These are phyloP conservation scores for Dinochytrium kinnereticum DNA, from an alignment of 371 early-diverging fungal species.

Conservation along the genomic window DNA sequence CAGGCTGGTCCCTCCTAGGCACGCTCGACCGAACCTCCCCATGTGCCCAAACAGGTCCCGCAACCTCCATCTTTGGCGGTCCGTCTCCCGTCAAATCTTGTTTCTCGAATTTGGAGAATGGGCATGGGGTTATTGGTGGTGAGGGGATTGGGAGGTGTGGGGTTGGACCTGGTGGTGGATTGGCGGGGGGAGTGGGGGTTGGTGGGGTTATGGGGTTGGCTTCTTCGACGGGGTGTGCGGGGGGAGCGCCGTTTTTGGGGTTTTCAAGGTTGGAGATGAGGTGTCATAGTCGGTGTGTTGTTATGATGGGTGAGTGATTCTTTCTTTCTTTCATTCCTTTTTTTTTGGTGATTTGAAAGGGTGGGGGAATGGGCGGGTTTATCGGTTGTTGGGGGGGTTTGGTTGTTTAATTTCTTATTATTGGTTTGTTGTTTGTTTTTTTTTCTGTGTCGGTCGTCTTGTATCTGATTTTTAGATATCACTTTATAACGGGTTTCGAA, in stretches of 20 bases:
- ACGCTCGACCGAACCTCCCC: not conserved
- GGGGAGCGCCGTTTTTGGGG: not conserved
- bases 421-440: too few relatives aligned
- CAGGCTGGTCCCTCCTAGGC: not conserved
- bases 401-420: too few relatives aligned
- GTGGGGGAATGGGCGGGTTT: too few relatives aligned
- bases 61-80: not conserved
- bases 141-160: not conserved
- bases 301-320: slow-evolving; percentile 3
- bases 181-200: not conserved
- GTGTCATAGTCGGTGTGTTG: not conserved
- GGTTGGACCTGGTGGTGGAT: not conserved
- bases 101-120: too few relatives aligned
- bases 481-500: too few relatives aligned
- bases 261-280: not conserved
- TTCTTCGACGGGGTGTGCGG: not conserved
- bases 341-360: too few relatives aligned
- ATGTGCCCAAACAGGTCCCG: not conserved
- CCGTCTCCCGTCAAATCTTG: too few relatives aligned
- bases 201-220: not conserved
- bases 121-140: not conserved
- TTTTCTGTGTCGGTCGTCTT: too few relatives aligned
- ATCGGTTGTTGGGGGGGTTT: too few relatives aligned
- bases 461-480: too few relatives aligned
- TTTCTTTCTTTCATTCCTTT: not conserved